Base-by-base conservation (phyloP, 108 stramenopile genomes). In the Bacterosira constricta region DNA sequence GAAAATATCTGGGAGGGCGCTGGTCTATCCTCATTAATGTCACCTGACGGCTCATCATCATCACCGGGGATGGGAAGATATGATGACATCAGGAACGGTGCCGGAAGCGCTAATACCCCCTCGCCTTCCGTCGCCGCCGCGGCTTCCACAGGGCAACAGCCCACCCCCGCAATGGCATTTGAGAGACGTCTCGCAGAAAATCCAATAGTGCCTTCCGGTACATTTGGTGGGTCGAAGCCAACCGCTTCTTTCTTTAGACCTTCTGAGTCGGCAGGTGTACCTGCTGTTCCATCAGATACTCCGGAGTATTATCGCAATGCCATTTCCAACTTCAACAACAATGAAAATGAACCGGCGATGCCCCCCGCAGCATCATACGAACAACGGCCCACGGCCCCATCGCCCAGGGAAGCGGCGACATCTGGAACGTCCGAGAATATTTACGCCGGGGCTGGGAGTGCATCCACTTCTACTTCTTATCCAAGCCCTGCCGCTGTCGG, bases 131-230 rank as follows among this genome's bases (percentile, higher is more conserved):
- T 25, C 38, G 50, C 67, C 49, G 49, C 27, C 38, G 37, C 52
- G 21, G 49, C 64, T 50, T 7, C 63, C 47, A 29, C 77, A 11
- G 37, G 60, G 32, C 39, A 54, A 45, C 32, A 69, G 34, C 54
- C 66, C 45, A 77, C 76, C 20, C 70, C 60, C 12, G 60, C 70
- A 37, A 21, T 60, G 60, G 71, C 71, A 27, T 73, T 73, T 38
- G 71, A 73, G 45, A 37, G 52, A 5, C 44, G 71, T 13, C 38
- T 73, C 1, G 71, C 71, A 39, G 52, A 54, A 34, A 73, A 73
- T 25, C 71, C 71, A 6, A 73, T 73, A 34, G 71, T 73, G 12
- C 71, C 71, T 11, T 39, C 71, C 9, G 71, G 71, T 35, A 62
- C 71, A 2, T 72, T 72, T 31, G 71, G 71, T 34, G 42, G 50